Evolutionary conservation across 768 basidiomycete genomes (phyloP).

Genomic region (Galerina marginata): DNA sequence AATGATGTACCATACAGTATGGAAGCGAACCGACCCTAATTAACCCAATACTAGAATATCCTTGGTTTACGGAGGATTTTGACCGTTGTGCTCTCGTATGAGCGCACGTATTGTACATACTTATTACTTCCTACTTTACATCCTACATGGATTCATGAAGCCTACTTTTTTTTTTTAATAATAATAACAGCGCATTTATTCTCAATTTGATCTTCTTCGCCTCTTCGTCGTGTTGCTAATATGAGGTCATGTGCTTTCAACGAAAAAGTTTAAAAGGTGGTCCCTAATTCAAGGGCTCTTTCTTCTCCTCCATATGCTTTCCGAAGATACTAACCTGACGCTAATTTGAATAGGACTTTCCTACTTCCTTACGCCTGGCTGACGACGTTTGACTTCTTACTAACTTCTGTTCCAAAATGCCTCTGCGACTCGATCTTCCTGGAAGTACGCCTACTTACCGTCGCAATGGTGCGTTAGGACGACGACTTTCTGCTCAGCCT

Average conservation of each 20-base stretch:
- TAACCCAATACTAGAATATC: no score
- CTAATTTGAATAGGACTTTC: neutral
- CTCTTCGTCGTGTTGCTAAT: no score
- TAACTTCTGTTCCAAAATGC: slow-evolving; percentile 1
- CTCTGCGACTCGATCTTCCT: slow-evolving; percentile 6
- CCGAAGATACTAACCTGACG: neutral
- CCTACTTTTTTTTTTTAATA: neutral
- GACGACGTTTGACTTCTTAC: neutral
- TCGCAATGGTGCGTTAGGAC: neutral
- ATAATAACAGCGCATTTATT: slow-evolving; percentile 7
- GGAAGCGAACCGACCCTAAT: no score
- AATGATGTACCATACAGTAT: no score
- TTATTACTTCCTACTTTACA: slow-evolving; percentile 1
- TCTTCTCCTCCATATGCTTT: neutral
- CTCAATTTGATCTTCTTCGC: neutral
- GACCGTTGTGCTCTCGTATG: no score
- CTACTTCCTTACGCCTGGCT: neutral
- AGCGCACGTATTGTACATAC: neutral
- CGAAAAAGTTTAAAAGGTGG: neutral
- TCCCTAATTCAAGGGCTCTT: neutral
- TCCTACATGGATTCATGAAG: neutral
- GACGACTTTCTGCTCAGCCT: neutral
- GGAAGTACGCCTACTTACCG: neutral
- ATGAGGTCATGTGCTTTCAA: neutral
- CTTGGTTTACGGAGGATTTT: no score